Base-by-base conservation (phyloP, 148 eudicot genomes). In the Hydrangea macrophylla region DNA sequence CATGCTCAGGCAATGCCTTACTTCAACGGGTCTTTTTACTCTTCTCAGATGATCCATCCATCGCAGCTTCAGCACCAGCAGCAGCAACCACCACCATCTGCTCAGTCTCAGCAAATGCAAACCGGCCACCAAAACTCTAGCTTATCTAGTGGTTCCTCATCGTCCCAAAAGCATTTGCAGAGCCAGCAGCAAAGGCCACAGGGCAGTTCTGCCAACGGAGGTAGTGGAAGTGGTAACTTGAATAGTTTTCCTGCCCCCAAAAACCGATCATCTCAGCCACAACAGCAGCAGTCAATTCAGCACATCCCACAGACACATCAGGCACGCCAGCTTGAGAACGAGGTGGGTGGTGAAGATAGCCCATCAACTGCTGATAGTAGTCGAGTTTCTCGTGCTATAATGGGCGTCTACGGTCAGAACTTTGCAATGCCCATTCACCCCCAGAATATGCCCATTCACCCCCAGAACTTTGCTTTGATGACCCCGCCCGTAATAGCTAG, bases 1-100 rank as follows among this genome's bases (percentile, higher is more conserved):
- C 96, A 89, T 63, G 80, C 88, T 62, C 97, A 86, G 65, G 76
- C 92, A 10, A 78, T 90, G 86, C 90, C 97, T 24, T 67, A 84
- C 75, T 89, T 84, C 76, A 91, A 86, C 37, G 90, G 97, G 40
- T 79, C 96, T 26, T 95, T 85, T 80, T 95, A 89, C 78, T 70
- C 98, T 4, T 85, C 97, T 12, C 99, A 84, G 57, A 85, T 91
- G 88, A 78, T 90, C 36, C 98, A 90, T 72, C 97, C 95, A 13
- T 82, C 92, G 7, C 98, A 88, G 78, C 60, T 92, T 50, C 98
- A 84, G 75, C 89, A 74, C 67, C 88, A 74, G 72, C 89, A 76
- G 62, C 77, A 72, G 39, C 71, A 58, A 37, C n/a, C n/a, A n/a
- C n/a, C n/a, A n/a, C 75, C 81, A 3, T 13, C 84, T 6, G 40